Conservation (phyloP, 2,329 filamentous ascomycete species). For the Pyrenochaeta sp. region DNA sequence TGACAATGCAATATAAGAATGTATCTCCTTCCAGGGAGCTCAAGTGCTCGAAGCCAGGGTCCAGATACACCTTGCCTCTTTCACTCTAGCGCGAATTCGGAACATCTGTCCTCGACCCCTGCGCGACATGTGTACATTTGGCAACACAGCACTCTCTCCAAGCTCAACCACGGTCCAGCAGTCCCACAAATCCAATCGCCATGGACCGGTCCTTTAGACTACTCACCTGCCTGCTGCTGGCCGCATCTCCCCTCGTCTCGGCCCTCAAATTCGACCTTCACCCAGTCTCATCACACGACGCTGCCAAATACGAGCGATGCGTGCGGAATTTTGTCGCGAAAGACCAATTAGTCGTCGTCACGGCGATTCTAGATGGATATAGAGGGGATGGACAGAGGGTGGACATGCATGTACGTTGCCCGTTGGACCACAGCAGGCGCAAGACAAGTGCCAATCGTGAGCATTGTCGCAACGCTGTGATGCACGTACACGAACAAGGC, state of each 20-base stretch:
- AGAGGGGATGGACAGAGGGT: conserved; percentile 92
- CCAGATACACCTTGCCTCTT: conserved; percentile 14
- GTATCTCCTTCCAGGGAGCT: too few species aligned
- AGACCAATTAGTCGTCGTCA: conserved; percentile 95
- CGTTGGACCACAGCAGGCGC: neutral
- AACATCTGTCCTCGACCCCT: conserved; percentile 44
- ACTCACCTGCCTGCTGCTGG: conserved; percentile 42
- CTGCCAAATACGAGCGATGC: conserved; percentile 77
- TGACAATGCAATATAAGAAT: too few species aligned
- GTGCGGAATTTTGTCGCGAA: conserved; percentile 94
- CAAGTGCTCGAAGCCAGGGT: conserved; percentile 14
- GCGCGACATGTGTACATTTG: conserved; percentile 30
- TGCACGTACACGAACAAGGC: neutral
- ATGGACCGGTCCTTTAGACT: conserved; percentile 48
- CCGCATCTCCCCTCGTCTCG: conserved; percentile 55
- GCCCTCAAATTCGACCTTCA: conserved; percentile 94
- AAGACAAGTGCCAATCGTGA: neutral
- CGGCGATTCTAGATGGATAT: conserved; percentile 82
- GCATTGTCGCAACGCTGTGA: neutral
- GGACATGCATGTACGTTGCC: conserved; percentile 83
- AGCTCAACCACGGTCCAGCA: conserved; percentile 18
- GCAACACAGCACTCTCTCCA: conserved; percentile 27
- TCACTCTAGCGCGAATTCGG: conserved; percentile 25
- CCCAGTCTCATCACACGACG: conserved; percentile 70
- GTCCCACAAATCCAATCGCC: conserved; percentile 15